Evolutionary conservation across 495 filamentous ascomycete species (phyloP).

Genomic region (Aspergillus sparsus): DNA sequence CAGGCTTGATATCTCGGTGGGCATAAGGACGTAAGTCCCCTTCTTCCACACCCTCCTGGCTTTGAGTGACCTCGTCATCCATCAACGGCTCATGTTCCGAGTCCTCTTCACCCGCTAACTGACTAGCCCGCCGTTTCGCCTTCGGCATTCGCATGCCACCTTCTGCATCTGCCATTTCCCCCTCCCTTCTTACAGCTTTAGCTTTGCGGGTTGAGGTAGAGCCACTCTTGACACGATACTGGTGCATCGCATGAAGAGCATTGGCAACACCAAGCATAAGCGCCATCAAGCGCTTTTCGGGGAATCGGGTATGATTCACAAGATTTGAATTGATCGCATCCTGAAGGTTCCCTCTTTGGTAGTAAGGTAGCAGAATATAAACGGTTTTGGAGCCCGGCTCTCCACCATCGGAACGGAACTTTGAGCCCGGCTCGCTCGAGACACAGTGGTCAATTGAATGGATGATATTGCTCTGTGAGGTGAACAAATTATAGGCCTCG

Average conservation of each 20-base stretch:
- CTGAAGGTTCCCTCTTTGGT: conserved; percentile 89
- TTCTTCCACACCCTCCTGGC: conserved; percentile 69
- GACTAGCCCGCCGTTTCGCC: conserved; percentile 49
- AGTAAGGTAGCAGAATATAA: conserved; percentile 94
- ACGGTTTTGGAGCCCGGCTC: conserved; percentile 81
- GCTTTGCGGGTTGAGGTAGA: conserved; percentile 56
- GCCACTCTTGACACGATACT: conserved; percentile 69
- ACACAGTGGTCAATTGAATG: conserved; percentile 83
- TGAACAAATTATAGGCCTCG: conserved; percentile 91
- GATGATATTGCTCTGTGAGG: conserved; percentile 81
- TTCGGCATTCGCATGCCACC: conserved; percentile 55
- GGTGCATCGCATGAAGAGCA: conserved; percentile 86
- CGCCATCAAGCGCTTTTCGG: conserved; percentile 82
- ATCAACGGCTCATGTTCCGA: conserved; percentile 78
- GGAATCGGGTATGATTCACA: conserved; percentile 93
- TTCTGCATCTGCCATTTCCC: conserved; percentile 62
- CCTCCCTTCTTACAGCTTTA: conserved; percentile 60
- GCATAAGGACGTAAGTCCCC: conserved; percentile 81
- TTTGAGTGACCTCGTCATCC: conserved; percentile 74
- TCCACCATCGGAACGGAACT: conserved; percentile 57
- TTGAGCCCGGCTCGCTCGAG: conserved; percentile 58
- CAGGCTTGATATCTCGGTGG: conserved; percentile 96
- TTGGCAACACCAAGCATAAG: conserved; percentile 89
- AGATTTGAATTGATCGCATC: conserved; percentile 98
- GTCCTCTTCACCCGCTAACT: conserved; percentile 60